Base-by-base conservation (phyloP, 345 rosid genomes). In the Aethionema arabicum region DNA sequence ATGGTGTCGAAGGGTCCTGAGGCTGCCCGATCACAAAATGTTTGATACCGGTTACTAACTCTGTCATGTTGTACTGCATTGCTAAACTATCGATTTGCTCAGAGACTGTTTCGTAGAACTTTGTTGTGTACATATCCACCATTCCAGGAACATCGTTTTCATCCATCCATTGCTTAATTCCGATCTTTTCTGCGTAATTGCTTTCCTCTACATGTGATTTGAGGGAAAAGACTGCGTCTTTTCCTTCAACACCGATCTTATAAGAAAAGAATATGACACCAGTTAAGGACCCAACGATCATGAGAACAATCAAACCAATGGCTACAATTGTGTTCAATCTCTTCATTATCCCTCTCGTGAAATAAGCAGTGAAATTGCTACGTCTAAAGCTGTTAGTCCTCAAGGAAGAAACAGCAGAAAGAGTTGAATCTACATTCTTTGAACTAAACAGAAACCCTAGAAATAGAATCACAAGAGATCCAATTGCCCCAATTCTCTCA, bases 11-110 rank as follows among this genome's bases (percentile, higher is more conserved):
- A 68, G 70, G 59, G 70, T 54, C 71, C 27, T 67, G 53, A 2
- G 87, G 70, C 12, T 85, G 61, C 57, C 74, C 78, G 27, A 84
- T 77, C 59, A 90, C 76, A 7, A 93, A 93, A 74, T 93, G 90
- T 85, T 87, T 93, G 6, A 93, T 76, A 44, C 96, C 96, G 0
- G 90, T 84, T 40, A 87, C 97, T 56, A 90, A 56, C 21, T 93
- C 99, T n/a, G 97, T 93, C 86, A 93, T 64, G 46, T 93, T 90
- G 61, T 91, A 91, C 73, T 86, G 98, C 85, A 78, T 77, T 37
- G 97, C 96, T 65, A 85, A 80, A 45, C 78, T 85, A 72, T 90
- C 97, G 14, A 90, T 76, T 66, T 90, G 96, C 16, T 72, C 87
- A 5, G 85, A 87, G 14, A 90, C 87, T 0, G 93, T 85, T 47